Conservation (phyloP, 768 basidiomycete genomes). For the Tulasnella sp. region DNA sequence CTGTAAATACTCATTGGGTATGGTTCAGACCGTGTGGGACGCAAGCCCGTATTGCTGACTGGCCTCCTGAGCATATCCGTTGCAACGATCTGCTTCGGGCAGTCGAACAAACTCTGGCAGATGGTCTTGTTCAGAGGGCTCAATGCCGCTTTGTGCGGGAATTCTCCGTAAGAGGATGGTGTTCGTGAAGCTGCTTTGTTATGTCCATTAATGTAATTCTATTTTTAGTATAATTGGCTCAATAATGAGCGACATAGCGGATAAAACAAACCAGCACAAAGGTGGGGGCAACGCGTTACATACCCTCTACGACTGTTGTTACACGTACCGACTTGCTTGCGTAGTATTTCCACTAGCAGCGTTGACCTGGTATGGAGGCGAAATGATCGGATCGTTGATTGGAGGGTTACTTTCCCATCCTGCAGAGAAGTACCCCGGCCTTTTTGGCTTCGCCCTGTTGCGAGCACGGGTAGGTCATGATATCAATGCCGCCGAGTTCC, state of each 20-base stretch:
- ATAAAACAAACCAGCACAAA: constrained; percentile 55
- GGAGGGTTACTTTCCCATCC: constrained; percentile 43
- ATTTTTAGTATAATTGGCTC: constrained; percentile 44
- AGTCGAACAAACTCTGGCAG: constrained; percentile 8
- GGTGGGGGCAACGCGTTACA: constrained; percentile 29
- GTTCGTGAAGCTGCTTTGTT: background rate
- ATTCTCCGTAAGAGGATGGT: constrained; percentile 14
- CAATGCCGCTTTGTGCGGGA: constrained; percentile 22
- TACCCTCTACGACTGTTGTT: too few relatives aligned
- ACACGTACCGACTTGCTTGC: too few relatives aligned
- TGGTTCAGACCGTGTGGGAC: constrained; percentile 25
- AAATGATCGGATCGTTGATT: constrained; percentile 33
- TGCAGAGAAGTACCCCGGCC: too few relatives aligned
- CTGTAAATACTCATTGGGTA: constrained; percentile 31
- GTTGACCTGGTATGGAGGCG: constrained; percentile 5
- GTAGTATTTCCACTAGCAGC: constrained; percentile 8
- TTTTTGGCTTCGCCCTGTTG: too few relatives aligned
- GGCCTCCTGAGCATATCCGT: constrained; percentile 28
- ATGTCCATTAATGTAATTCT: too few relatives aligned
- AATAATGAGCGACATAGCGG: constrained; percentile 60
- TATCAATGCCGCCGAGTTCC: too few relatives aligned
- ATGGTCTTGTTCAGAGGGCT: background rate
- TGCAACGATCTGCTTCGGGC: constrained; percentile 24
- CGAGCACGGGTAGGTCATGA: too few relatives aligned
- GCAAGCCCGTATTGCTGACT: constrained; percentile 31